These are phyloP conservation scores for Dioscorea alata DNA, from an alignment of 106 monocot genomes.

Conservation along the genomic window DNA sequence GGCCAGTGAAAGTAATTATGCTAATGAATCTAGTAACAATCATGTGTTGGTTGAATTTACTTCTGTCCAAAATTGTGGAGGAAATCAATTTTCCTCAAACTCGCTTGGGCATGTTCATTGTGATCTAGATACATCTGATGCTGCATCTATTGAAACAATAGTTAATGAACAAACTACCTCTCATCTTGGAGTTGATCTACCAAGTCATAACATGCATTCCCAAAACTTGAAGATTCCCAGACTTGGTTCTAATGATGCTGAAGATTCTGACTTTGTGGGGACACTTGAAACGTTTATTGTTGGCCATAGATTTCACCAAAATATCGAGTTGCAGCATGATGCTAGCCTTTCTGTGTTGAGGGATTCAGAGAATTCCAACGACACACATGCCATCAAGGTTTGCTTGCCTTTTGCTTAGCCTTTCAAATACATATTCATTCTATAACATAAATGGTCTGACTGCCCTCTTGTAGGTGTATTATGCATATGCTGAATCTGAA, in stretches of 20 bases:
- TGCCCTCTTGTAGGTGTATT: constrained; percentile 47
- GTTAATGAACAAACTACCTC: neutral
- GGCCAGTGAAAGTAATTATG: neutral
- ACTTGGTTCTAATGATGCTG: constrained; percentile 8
- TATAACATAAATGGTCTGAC: neutral
- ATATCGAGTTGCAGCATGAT: constrained; percentile 42
- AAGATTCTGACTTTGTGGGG: constrained; percentile 8
- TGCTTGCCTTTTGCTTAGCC: neutral
- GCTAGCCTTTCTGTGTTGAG: constrained; percentile 38
- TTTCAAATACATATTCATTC: neutral
- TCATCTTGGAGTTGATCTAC: neutral
- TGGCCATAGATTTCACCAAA: constrained; percentile 62
- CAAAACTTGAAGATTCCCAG: neutral
- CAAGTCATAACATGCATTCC: neutral
- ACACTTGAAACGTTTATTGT: constrained; percentile 72
- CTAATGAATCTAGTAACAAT: constrained; percentile 6
- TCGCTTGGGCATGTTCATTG: constrained; percentile 1
- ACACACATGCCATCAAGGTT: constrained; percentile 83
- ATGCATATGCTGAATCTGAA: constrained; percentile 26
- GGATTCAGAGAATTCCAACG: constrained; percentile 71
- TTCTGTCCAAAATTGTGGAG: constrained; percentile 6
- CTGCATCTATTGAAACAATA: neutral
- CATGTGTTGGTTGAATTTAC: neutral
- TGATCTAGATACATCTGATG: constrained; percentile 6
- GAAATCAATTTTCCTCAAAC: constrained; percentile 1